phyloP scores from a whole-genome alignment of 441 rosid genomes.

The Sinapis alba region DNA sequence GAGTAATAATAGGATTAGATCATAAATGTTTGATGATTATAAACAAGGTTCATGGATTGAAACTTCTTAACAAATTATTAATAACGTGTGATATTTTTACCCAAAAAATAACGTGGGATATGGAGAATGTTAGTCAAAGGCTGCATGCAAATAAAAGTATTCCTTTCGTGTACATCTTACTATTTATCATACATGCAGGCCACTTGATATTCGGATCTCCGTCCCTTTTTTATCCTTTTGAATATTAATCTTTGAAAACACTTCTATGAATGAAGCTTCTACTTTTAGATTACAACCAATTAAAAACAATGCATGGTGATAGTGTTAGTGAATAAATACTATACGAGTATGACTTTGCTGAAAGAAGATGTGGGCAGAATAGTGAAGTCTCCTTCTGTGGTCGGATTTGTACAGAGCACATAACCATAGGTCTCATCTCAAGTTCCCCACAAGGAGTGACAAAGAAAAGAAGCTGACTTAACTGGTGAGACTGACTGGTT shows the following conservation, averaged over 20 bases:
- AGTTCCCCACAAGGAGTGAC: not conserved
- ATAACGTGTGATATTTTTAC: no score
- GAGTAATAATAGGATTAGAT: not conserved
- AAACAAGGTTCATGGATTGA: not conserved
- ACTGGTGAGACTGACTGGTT: not conserved
- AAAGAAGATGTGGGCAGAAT: not conserved
- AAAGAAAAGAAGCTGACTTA: not conserved
- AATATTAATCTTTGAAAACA: not conserved
- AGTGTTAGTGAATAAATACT: not conserved
- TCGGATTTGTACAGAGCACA: not conserved
- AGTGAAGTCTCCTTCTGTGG: not conserved
- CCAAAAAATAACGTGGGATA: slow-evolving; percentile 13
- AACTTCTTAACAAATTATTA: not conserved
- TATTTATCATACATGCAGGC: slow-evolving; percentile 1
- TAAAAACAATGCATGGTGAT: not conserved
- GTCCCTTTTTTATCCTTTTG: not conserved
- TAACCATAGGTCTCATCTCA: not conserved
- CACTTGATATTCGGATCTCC: slow-evolving; percentile 28
- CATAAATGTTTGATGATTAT: not conserved
- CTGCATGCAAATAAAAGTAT: not conserved
- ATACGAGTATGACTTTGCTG: not conserved
- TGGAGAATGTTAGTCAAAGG: slow-evolving; percentile 26
- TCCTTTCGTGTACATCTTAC: slow-evolving; percentile 17
- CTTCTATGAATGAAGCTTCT: not conserved
- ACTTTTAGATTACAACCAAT: not conserved